Conservation (phyloP, 2,329 filamentous ascomycete genomes). For the Alternaria sp. region DNA sequence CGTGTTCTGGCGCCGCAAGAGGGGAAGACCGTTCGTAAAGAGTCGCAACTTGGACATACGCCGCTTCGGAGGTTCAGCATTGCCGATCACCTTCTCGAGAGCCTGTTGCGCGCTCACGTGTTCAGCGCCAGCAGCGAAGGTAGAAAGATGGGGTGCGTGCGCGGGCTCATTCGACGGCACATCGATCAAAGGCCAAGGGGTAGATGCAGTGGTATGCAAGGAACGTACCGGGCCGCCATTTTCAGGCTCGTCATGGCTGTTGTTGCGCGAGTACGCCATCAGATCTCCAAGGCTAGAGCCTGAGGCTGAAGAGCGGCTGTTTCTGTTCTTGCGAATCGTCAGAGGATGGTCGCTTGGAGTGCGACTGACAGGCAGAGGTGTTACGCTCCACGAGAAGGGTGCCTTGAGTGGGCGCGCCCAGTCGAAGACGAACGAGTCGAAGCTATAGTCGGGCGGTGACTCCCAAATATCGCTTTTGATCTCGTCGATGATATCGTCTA, state of each 20-base stretch:
- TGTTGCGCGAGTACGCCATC: slow-evolving; percentile 25
- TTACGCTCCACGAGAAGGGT: slow-evolving; percentile 33
- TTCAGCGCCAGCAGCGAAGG: slow-evolving; percentile 10
- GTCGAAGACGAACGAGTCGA: slow-evolving; percentile 23
- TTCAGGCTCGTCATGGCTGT: slow-evolving; percentile 21
- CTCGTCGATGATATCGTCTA: slow-evolving; percentile 50
- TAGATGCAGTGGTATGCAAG: not conserved
- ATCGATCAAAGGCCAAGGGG: slow-evolving; percentile 29
- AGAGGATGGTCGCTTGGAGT: slow-evolving; percentile 43
- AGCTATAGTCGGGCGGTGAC: slow-evolving; percentile 25
- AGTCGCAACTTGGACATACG: slow-evolving; percentile 30
- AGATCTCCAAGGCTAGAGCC: slow-evolving; percentile 32
- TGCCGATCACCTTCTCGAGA: slow-evolving; percentile 15
- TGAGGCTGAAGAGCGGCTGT: slow-evolving; percentile 42
- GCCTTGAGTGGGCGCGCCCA: slow-evolving; percentile 31
- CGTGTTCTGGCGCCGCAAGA: slow-evolving; percentile 33
- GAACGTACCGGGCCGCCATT: slow-evolving; percentile 16
- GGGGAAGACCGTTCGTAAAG: slow-evolving; percentile 31
- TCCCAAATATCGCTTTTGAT: slow-evolving; percentile 44
- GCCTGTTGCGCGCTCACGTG: slow-evolving; percentile 21
- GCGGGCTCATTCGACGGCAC: slow-evolving; percentile 1
- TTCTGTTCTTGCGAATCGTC: slow-evolving; percentile 46
- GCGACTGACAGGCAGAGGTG: slow-evolving; percentile 43
- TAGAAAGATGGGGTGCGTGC: not conserved
- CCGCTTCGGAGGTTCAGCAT: slow-evolving; percentile 21